Base-by-base conservation (phyloP, 768 basidiomycete species). In the Rhodosporidiobolus sp. region DNA sequence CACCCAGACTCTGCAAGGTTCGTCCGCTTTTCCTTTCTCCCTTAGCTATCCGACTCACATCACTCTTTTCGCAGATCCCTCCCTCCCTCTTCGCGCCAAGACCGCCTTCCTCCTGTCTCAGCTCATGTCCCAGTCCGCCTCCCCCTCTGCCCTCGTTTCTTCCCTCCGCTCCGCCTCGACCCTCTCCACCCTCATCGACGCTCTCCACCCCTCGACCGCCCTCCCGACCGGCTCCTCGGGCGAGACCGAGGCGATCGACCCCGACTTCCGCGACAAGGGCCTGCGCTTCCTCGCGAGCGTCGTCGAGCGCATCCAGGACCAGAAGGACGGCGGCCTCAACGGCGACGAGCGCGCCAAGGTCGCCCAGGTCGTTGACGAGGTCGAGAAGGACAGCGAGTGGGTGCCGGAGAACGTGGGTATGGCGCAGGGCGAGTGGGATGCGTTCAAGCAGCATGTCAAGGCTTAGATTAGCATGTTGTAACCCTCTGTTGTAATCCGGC, bases 31-130 rank as follows among this genome's bases (percentile, higher is more conserved):
- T 3, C 1, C 26, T 3, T 32, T 10, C 5, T 22, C 1, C 19
- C 14, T n/a, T 17, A 34, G 6, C 8, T 7, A 4, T 45, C 54
- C 3, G 2, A 3, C 38, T 64, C 1, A 38, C 56, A 19, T 30
- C 11, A 10, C 22, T 34, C 22, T 22, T 49, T n/a, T 24, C 9
- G 17, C 63, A 53, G 93, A 95, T 81, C 88, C 91, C 10, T 87
- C 90, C 73, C 88, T 91, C 35, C 80, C 82, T 49, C 86, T 94
- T 63, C 88, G 92, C 28, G 85, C 91, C 65, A 94, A 94, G 79
- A 84, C 86, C 0, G 85, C 86, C 7, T 94, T 93, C 82, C 85
- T 94, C 26, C 83, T 94, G 49, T 87, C 87, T 78, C 82, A 86
- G 0, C 86, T 94, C 63, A 85, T 92, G 59, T 82, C 85, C 0